A percentile compares a stretch with the other conserved stretches of the same genome.
Conservation (phyloP, 208 protist species). For the Angomonas deanei region DNA sequence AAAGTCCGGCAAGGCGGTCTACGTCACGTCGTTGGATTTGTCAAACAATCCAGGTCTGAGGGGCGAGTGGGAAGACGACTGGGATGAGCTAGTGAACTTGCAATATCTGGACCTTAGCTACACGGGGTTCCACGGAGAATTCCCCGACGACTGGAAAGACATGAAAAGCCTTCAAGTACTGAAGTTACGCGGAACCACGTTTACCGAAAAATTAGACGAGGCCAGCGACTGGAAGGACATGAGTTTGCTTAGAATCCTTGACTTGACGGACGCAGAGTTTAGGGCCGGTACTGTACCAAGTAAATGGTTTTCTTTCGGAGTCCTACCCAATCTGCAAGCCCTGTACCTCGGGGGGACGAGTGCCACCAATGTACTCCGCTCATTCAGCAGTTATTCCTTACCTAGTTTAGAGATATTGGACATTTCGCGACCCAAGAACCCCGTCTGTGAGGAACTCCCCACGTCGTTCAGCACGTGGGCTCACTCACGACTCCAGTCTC, state of each 20-base stretch:
- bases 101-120: slow-evolving; percentile 11
- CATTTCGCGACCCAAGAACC: no score
- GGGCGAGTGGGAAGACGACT: slow-evolving; percentile 1
- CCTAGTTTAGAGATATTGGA: no score
- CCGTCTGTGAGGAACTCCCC: no score
- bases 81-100: slow-evolving; percentile 1
- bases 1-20: not conserved
- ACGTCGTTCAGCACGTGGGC: no score
- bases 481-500: no score
- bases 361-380: not conserved
- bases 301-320: not conserved
- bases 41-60: slow-evolving; percentile 2
- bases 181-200: slow-evolving; percentile 1
- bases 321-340: not conserved
- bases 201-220: slow-evolving; percentile 1
- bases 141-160: slow-evolving; percentile 7
- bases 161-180: slow-evolving; percentile 6
- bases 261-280: not conserved
- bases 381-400: no score
- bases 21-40: not conserved
- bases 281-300: not conserved
- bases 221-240: not conserved
- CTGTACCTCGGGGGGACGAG: not conserved
- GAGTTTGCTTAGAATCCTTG: slow-evolving; percentile 1
- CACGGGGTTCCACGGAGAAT: not conserved